These are phyloP conservation scores for Exophiala sp. DNA, from an alignment of 2,329 filamentous ascomycete species.

Conservation along the genomic window DNA sequence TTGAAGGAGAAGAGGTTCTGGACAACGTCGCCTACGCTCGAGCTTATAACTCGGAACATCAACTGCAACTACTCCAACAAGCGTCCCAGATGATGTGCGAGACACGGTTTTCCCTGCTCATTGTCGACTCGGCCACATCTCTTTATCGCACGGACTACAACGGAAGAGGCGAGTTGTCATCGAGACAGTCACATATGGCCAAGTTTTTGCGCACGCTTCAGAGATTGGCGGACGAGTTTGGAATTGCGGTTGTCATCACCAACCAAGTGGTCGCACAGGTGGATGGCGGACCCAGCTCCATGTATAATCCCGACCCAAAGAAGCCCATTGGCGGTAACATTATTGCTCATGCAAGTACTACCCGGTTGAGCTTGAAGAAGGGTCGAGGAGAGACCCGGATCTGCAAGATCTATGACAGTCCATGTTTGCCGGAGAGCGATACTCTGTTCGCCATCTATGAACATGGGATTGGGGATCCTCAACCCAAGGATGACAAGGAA, in stretches of 20 bases:
- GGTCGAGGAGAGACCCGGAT: conserved; percentile 91
- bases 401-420: conserved; percentile 98
- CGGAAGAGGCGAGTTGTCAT: conserved; percentile 94
- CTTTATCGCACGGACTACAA: conserved; percentile 95
- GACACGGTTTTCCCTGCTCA: conserved; percentile 88
- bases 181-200: conserved; percentile 60
- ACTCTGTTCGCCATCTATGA: conserved; percentile 96
- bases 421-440: conserved; percentile 92
- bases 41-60: conserved; percentile 97
- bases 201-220: conserved; percentile 47
- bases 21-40: conserved; percentile 98
- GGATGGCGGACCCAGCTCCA: conserved; percentile 87
- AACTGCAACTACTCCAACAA: conserved; percentile 88
- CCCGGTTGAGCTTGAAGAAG: conserved; percentile 89
- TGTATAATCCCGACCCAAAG: conserved; percentile 99
- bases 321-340: conserved; percentile 99
- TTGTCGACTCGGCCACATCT: conserved; percentile 93
- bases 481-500: conserved; percentile 92
- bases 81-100: conserved; percentile 99
- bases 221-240: conserved; percentile 65
- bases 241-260: conserved; percentile 96
- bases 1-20: conserved; percentile 93
- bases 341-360: conserved; percentile 95
- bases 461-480: conserved; percentile 92
- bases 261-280: conserved; percentile 99